Percentiles rank a stretch among this genome's conserved stretches.
Conservation (phyloP, 2,329 filamentous ascomycete species). For the Phyllosticta citribraziliensis region DNA sequence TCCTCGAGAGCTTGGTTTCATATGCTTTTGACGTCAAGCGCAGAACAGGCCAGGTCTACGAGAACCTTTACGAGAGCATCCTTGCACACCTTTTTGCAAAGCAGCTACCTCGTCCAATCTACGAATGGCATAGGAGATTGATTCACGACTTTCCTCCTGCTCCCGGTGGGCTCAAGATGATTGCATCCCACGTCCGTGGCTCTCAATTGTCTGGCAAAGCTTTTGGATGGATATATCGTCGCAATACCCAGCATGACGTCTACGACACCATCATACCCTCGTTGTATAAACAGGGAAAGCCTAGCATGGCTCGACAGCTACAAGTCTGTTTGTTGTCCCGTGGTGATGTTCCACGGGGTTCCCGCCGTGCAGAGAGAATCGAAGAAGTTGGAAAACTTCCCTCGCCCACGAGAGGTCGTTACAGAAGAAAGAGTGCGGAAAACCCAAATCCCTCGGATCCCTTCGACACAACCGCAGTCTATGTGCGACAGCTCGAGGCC, state of each 20-base stretch:
- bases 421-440: not conserved
- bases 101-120: constrained; percentile 1
- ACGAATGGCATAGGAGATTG: constrained; percentile 6
- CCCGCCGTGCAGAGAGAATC: not conserved
- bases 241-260: constrained; percentile 25
- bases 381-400: not conserved
- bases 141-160: not conserved
- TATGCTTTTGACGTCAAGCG: constrained; percentile 34
- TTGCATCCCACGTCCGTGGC: not conserved
- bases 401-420: not conserved
- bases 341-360: not conserved
- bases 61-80: constrained; percentile 34
- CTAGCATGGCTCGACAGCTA: not conserved
- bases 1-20: constrained; percentile 28
- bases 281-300: not conserved
- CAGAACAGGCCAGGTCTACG: constrained; percentile 24
- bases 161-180: not conserved
- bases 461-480: not conserved
- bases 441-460: not conserved
- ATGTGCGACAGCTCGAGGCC: not conserved
- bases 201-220: too few relatives aligned
- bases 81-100: constrained; percentile 31
- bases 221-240: constrained; percentile 30
- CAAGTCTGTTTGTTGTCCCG: not conserved
- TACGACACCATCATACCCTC: constrained; percentile 30